A percentile compares a stretch with the other conserved stretches of the same genome.
Evolutionary conservation across 2,329 filamentous ascomycete genomes (phyloP).

Genomic region (Epicoccum nigrum): DNA sequence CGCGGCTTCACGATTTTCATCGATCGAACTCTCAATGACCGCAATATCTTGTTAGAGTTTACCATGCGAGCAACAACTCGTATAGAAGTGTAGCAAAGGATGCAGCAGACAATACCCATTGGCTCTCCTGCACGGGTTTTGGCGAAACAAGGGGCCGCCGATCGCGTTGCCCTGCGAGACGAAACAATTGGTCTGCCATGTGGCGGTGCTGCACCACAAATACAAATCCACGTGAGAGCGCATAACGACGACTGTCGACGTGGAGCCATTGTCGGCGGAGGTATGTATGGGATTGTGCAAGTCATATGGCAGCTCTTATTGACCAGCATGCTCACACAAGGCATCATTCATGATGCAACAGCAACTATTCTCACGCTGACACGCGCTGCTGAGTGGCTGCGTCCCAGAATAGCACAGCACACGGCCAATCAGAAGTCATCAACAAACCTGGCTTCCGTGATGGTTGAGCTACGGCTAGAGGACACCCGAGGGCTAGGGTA

Average conservation of each 20-base stretch:
- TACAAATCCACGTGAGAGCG: neutral
- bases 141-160: neutral
- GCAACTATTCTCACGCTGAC: neutral
- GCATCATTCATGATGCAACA: no score
- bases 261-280: neutral
- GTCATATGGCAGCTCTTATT: neutral
- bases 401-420: conserved; percentile 3
- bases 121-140: neutral
- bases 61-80: no score
- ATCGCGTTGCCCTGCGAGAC: conserved; percentile 9
- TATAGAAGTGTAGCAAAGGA: no score
- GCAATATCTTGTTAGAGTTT: no score
- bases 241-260: no score
- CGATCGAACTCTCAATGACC: no score
- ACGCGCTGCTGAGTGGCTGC: conserved; percentile 1
- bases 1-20: no score
- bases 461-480: neutral
- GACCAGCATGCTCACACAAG: neutral
- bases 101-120: no score
- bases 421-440: conserved; percentile 6
- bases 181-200: conserved; percentile 5
- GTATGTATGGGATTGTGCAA: neutral
- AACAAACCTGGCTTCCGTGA: neutral
- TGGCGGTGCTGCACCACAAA: conserved; percentile 3
- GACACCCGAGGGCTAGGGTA: neutral